Conservation (phyloP, 2,329 filamentous ascomycete genomes). For the Hypoxylon sp. region DNA sequence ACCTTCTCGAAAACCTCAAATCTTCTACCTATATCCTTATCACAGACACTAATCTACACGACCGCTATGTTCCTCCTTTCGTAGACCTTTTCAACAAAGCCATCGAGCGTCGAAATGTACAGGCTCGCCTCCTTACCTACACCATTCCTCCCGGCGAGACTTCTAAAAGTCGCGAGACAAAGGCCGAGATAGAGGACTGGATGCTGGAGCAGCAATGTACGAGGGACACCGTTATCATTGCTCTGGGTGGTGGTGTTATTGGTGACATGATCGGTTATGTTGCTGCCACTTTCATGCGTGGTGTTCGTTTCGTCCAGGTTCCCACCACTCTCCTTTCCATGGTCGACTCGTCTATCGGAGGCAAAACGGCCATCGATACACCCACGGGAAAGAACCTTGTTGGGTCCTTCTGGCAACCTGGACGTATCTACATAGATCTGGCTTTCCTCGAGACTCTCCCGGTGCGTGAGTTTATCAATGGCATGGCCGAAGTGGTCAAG, state of each 20-base stretch:
- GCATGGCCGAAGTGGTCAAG: constrained; percentile 98
- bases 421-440: constrained; percentile 93
- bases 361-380: constrained; percentile 97
- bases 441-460: constrained; percentile 91
- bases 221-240: constrained; percentile 92
- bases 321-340: constrained; percentile 94
- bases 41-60: constrained; percentile 90
- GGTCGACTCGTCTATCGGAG: constrained; percentile 98
- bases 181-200: constrained; percentile 97
- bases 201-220: constrained; percentile 92
- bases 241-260: constrained; percentile 94
- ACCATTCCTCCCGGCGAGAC: constrained; percentile 89
- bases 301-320: constrained; percentile 94
- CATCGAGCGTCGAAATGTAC: constrained; percentile 50
- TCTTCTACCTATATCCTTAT: constrained; percentile 96
- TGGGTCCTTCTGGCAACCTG: constrained; percentile 95
- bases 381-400: constrained; percentile 96
- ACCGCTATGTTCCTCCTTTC: constrained; percentile 83
- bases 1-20: constrained; percentile 78
- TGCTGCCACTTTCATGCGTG: constrained; percentile 97
- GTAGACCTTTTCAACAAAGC: constrained; percentile 67
- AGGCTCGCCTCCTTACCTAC: constrained; percentile 81
- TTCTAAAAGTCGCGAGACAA: constrained; percentile 92
- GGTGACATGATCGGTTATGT: constrained; percentile 98
- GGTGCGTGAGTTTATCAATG: constrained; percentile 93